Conservation (phyloP, 805 yeast species). For the Ogataea paraovalis region DNA sequence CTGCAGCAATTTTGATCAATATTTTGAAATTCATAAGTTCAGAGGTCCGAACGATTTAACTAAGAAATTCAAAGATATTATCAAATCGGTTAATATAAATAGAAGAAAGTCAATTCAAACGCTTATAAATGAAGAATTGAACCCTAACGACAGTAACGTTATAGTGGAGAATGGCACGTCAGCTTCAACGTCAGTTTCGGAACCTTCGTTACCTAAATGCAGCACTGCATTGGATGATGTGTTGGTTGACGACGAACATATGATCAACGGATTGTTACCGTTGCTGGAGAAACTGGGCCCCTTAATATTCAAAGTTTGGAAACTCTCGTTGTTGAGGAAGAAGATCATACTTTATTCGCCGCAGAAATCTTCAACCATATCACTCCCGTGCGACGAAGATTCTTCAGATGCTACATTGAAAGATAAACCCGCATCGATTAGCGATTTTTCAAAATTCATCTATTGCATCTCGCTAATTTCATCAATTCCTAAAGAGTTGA, state of each 20-base stretch:
- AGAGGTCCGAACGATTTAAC: conserved; percentile 26
- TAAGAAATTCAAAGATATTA: conserved; percentile 21
- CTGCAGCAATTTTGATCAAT: conserved; percentile 20
- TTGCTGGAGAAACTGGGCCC: conserved; percentile 59
- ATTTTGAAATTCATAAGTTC: conserved; percentile 30
- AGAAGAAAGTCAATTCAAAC: conserved; percentile 22
- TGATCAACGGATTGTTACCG: conserved; percentile 41
- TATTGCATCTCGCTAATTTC: conserved; percentile 60
- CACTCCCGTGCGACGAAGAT: conserved; percentile 1
- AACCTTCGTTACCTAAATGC: conserved; percentile 11
- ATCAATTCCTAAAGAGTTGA: conserved; percentile 54
- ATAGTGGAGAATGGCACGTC: conserved; percentile 15
- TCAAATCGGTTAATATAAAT: conserved; percentile 18
- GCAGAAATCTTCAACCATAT: conserved; percentile 17
- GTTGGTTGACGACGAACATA: conserved; percentile 34
- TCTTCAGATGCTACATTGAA: conserved; percentile 6
- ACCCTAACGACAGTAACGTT: conserved; percentile 10
- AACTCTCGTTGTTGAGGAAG: conserved; percentile 54
- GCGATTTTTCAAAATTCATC: conserved; percentile 44
- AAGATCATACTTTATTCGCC: conserved; percentile 44
- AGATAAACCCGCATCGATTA: conserved; percentile 27
- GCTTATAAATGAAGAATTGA: conserved; percentile 14
- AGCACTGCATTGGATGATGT: conserved; percentile 6
- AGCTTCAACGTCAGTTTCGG: conserved; percentile 14
- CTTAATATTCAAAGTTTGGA: conserved; percentile 59